These are phyloP conservation scores for Byssothecium circinans DNA, from an alignment of 2,329 filamentous ascomycete genomes.

Conservation along the genomic window DNA sequence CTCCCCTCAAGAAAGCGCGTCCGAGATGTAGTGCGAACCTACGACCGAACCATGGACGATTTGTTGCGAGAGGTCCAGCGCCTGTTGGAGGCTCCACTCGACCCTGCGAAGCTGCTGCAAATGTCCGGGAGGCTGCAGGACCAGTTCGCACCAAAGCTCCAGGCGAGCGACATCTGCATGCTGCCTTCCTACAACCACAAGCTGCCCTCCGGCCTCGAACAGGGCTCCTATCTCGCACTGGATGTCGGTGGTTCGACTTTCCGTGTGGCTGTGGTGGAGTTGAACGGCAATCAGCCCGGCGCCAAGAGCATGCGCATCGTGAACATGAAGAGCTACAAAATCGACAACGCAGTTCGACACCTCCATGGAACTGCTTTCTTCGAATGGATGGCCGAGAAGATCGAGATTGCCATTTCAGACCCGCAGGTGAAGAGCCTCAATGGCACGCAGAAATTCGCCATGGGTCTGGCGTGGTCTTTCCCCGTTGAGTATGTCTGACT, in stretches of 20 bases:
- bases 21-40: slow-evolving; percentile 43
- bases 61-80: slow-evolving; percentile 48
- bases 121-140: slow-evolving; percentile 51
- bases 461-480: slow-evolving; percentile 69
- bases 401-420: slow-evolving; percentile 55
- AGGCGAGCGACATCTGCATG: slow-evolving; percentile 63
- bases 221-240: slow-evolving; percentile 62
- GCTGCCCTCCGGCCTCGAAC: slow-evolving; percentile 61
- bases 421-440: slow-evolving; percentile 43
- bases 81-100: slow-evolving; percentile 49
- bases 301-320: slow-evolving; percentile 57
- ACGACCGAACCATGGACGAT: slow-evolving; percentile 53
- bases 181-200: slow-evolving; percentile 66
- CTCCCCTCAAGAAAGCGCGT: slow-evolving; percentile 36
- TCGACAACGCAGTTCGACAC: slow-evolving; percentile 59
- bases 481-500: slow-evolving; percentile 56
- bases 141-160: slow-evolving; percentile 59
- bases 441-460: slow-evolving; percentile 49
- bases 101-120: slow-evolving; percentile 44
- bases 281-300: slow-evolving; percentile 52
- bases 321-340: slow-evolving; percentile 57
- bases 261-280: slow-evolving; percentile 61
- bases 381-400: slow-evolving; percentile 66
- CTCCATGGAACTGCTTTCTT: slow-evolving; percentile 62
- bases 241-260: slow-evolving; percentile 70